Percentiles rank a stretch among this genome's conserved stretches.
Conservation (phyloP, 768 basidiomycete species). For the Rhodotorula diobovata region DNA sequence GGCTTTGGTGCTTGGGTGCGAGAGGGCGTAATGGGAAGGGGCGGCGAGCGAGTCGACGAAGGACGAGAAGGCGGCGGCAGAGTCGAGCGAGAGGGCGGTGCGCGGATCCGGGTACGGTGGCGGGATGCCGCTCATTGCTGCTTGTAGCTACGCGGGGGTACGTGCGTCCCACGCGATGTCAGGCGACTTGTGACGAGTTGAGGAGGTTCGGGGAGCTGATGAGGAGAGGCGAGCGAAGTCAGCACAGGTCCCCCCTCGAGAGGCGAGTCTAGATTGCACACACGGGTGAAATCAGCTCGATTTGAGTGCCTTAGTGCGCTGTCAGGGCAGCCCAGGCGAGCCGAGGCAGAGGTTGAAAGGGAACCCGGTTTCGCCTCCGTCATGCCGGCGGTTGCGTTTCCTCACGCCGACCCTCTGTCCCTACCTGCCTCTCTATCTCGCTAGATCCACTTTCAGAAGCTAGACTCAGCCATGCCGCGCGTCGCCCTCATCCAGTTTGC, state of each 20-base stretch:
- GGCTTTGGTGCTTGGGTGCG: neutral
- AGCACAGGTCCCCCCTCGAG: too few species aligned
- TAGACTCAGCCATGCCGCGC: neutral
- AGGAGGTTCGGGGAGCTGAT: too few species aligned
- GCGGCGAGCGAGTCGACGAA: constrained; percentile 9
- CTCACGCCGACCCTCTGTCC: neutral
- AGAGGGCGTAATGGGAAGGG: neutral
- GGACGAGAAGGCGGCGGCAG: neutral
- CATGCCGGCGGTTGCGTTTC: too few species aligned
- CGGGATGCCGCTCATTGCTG: neutral
- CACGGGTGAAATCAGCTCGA: too few species aligned
- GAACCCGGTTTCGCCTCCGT: too few species aligned
- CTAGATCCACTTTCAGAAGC: neutral
- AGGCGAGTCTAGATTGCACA: too few species aligned
- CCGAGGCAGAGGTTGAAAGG: too few species aligned
- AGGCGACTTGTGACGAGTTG: neutral
- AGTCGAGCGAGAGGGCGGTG: neutral
- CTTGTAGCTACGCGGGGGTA: neutral
- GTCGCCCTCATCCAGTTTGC: constrained; percentile 33
- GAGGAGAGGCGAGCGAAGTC: too few species aligned
- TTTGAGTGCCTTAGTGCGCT: too few species aligned
- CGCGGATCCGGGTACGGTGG: neutral
- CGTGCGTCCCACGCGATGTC: too few species aligned
- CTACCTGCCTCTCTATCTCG: too few species aligned
- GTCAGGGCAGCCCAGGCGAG: too few species aligned